Evolutionary conservation across 176 grass and related monocot species (phyloP).

Genomic region (Elymus sibiricus): DNA sequence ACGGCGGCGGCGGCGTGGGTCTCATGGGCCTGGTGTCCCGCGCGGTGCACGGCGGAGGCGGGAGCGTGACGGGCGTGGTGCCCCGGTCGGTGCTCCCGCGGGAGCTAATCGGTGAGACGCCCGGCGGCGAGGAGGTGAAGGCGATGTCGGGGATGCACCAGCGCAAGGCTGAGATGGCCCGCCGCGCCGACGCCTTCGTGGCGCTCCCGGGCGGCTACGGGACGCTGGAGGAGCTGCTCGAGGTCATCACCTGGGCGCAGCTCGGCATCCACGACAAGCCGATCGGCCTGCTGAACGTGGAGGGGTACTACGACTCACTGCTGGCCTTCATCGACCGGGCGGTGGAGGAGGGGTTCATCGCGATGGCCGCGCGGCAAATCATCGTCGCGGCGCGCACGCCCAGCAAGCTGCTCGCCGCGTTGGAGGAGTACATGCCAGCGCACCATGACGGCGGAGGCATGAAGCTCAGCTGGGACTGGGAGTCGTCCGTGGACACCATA

Average conservation of each 20-base stretch:
- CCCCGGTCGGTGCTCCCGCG: too few species aligned
- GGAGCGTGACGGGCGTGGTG: too few species aligned
- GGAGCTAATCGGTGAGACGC: too few species aligned
- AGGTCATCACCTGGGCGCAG: too few species aligned
- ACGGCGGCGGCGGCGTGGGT: constrained; percentile 68
- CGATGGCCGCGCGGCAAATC: constrained; percentile 31
- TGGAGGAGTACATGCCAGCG: neutral
- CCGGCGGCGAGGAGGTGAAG: too few species aligned
- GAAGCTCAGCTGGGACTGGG: neutral
- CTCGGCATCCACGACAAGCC: constrained; percentile 52
- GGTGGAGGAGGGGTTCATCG: constrained; percentile 53
- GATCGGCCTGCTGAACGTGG: constrained; percentile 57
- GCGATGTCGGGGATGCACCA: too few species aligned
- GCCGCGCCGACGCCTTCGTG: too few species aligned
- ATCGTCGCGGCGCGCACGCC: constrained; percentile 24
- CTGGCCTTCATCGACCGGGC: constrained; percentile 58
- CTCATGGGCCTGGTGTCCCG: too few species aligned
- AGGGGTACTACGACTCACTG: constrained; percentile 65
- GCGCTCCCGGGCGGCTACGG: too few species aligned
- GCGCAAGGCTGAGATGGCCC: too few species aligned
- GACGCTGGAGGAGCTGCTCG: too few species aligned
- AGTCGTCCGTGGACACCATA: neutral
- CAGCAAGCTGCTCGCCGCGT: constrained; percentile 19
- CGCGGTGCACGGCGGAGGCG: too few species aligned
- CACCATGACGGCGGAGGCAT: neutral